A percentile compares a stretch with the other conserved stretches of the same genome.
These are phyloP conservation scores for Colletotrichum liriopes DNA, from an alignment of 2,329 filamentous ascomycete genomes.

Conservation along the genomic window DNA sequence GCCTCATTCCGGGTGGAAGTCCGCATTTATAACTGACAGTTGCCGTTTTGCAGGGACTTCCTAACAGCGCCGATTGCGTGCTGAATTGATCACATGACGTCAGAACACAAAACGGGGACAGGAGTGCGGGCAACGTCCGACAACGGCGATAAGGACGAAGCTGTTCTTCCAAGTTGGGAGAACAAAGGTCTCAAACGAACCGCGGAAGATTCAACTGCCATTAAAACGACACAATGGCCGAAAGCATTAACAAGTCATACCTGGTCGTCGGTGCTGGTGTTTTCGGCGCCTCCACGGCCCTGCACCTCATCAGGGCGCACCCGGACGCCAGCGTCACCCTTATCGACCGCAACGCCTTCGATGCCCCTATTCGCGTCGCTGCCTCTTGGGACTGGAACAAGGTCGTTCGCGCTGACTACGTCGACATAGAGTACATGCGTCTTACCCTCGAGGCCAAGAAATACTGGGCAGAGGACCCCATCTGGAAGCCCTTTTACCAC, in stretches of 20 bases:
- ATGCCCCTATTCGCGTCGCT: conserved; percentile 46
- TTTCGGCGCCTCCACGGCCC: conserved; percentile 66
- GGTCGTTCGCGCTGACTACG: conserved; percentile 56
- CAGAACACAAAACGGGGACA: conserved; percentile 29
- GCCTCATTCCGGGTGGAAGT: too few species aligned
- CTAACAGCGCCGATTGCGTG: conserved; percentile 19
- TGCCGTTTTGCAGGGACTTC: background rate
- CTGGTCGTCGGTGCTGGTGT: conserved; percentile 67
- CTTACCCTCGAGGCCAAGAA: conserved; percentile 50
- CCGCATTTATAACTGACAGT: too few species aligned
- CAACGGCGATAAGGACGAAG: background rate
- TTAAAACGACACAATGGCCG: background rate
- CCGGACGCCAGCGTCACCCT: conserved; percentile 46
- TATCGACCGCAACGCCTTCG: conserved; percentile 47
- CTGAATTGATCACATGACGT: conserved; percentile 31
- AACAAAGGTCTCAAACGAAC: too few species aligned
- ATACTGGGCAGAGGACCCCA: conserved; percentile 48
- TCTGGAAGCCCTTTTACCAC: conserved; percentile 51
- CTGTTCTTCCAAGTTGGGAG: background rate
- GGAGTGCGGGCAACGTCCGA: conserved; percentile 26
- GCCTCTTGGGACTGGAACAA: conserved; percentile 56
- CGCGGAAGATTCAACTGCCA: background rate
- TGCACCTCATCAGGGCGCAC: conserved; percentile 57
- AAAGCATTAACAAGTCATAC: conserved; percentile 24
- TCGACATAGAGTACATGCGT: conserved; percentile 49